phyloP scores from a whole-genome alignment of 352 stramenopile species.

The Globisporangium lucens region DNA sequence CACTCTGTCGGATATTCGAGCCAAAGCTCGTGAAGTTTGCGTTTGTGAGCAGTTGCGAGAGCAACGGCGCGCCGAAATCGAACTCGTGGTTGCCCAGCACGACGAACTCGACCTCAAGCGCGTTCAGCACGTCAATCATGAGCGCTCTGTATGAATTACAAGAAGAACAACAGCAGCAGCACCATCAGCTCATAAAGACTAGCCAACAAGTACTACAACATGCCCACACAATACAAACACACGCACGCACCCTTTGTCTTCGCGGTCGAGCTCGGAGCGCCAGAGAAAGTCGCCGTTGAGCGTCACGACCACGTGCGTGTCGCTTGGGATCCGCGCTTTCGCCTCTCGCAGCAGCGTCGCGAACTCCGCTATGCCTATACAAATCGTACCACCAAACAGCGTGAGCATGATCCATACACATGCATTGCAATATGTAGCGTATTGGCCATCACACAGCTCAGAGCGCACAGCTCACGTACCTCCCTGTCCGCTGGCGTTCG shows the following conservation, averaged over 20 bases:
- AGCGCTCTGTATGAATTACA: slow-evolving; percentile 26
- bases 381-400: too few relatives aligned
- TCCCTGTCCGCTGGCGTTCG: slow-evolving; percentile 28
- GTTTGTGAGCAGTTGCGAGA: slow-evolving; percentile 31
- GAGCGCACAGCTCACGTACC: slow-evolving; percentile 13
- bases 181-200: background rate
- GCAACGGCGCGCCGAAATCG: slow-evolving; percentile 49
- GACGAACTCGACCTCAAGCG: slow-evolving; percentile 52
- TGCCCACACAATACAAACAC: too few relatives aligned
- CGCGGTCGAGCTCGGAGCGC: slow-evolving; percentile 55
- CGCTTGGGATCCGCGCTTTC: slow-evolving; percentile 19
- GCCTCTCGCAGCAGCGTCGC: slow-evolving; percentile 43
- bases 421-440: background rate
- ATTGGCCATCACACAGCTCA: background rate
- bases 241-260: slow-evolving; percentile 58
- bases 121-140: slow-evolving; percentile 66
- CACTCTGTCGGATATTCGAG: slow-evolving; percentile 45
- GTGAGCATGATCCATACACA: background rate
- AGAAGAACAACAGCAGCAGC: too few relatives aligned
- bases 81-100: slow-evolving; percentile 83
- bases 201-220: too few relatives aligned
- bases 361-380: slow-evolving; percentile 20
- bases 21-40: slow-evolving; percentile 56
- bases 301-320: slow-evolving; percentile 48
- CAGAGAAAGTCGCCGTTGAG: slow-evolving; percentile 76